Percentiles rank a stretch among this genome's conserved stretches.
phyloP scores from a whole-genome alignment of 192 early-diverging fungal genomes.

The Podila verticillata region DNA sequence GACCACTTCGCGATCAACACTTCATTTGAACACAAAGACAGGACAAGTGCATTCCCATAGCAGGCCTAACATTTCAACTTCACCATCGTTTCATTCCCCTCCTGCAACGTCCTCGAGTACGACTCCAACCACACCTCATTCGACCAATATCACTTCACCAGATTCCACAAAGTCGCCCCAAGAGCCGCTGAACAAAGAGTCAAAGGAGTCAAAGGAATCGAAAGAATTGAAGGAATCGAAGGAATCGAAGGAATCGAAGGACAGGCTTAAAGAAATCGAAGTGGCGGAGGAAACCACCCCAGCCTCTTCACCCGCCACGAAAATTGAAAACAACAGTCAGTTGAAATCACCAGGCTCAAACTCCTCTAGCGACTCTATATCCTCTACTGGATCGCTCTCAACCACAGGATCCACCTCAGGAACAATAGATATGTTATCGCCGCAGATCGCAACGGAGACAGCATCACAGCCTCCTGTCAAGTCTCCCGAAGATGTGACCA shows the following conservation, averaged over 20 bases:
- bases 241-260: not conserved
- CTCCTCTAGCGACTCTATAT: not conserved
- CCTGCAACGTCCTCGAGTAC: not conserved
- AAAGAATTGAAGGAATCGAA: too few relatives aligned
- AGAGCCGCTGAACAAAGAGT: not conserved
- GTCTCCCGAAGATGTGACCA: not conserved
- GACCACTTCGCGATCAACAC: not conserved
- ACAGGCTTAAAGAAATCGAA: not conserved
- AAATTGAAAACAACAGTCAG: not conserved
- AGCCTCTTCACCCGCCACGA: not conserved
- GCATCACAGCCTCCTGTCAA: not conserved
- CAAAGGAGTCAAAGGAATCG: too few relatives aligned
- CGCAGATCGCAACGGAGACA: not conserved
- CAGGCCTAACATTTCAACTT: constrained; percentile 9
- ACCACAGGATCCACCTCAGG: constrained; percentile 15
- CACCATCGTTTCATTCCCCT: not conserved
- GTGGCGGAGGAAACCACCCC: constrained; percentile 1
- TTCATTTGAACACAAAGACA: not conserved
- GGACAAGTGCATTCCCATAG: not conserved
- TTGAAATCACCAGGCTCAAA: not conserved
- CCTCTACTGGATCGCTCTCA: constrained; percentile 10
- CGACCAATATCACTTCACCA: not conserved
- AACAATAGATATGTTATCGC: not conserved
- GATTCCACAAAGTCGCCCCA: not conserved
- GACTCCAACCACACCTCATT: not conserved